Evolutionary conservation across 2,329 filamentous ascomycete genomes (phyloP), one percentile per base, ranked within the genome.

Genomic region (Magnaporthales sp.): DNA sequence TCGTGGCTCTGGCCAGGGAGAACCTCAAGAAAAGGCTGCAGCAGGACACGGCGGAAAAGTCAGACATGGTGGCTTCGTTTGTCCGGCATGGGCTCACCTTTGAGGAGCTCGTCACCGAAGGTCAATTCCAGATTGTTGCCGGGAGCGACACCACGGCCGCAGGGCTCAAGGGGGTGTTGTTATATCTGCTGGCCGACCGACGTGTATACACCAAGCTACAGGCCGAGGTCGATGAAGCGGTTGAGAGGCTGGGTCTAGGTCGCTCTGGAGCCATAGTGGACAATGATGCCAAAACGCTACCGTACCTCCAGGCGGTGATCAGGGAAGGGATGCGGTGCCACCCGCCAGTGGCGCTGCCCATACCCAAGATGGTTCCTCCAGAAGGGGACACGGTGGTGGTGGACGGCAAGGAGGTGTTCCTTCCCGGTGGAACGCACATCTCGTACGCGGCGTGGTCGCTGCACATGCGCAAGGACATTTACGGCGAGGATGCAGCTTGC

Each of bases 141-240:
- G 83, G 83, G 2, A 80, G 81, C 1, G 83, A 86, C 69, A 84
- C 81, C 15, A 83, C 82, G 0, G 80, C 83, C 0, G 81, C 79
- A 0, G 77, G 79, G 4, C 76, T 85, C 8, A 78, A 83, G 4
- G 75, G 78, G 51, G 81, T 78, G 5, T 61, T 71, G 63, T 11
- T 70, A 11, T 69, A 67, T 58, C 38, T 69, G 9, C 68, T 70
- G 65, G 69, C 66, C 10, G 63, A 66, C 29, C 68, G 70, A 2
- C 56, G 54, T 4, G 67, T 63, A 4, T 68, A 68, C 61, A 60
- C 63, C 31, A 65, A 56, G 19, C 68, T 71, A 56, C 67, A 69
- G 58, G 38, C 38, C 19, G 68, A 70, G n/a, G 70, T 71, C 24
- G 63, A 67, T 22, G 46, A 38, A 1, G 65, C 68, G 8, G 26